A percentile compares a stretch with the other conserved stretches of the same genome.
Evolutionary conservation across 345 rosid species (phyloP).

Genomic region (Physaria fendleri): DNA sequence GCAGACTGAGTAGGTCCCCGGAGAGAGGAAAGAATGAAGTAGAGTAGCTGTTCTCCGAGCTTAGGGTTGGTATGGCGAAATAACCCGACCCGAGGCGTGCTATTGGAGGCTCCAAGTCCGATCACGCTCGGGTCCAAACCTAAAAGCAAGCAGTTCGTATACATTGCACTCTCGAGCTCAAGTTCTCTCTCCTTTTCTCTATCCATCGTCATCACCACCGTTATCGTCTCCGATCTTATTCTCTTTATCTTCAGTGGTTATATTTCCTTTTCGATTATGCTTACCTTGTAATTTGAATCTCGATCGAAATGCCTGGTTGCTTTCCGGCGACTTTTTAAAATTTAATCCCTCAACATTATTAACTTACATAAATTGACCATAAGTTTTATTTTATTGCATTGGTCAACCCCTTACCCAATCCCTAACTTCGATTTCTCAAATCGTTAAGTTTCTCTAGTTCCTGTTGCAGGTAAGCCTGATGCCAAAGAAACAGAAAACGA

Average conservation of each 20-base stretch:
- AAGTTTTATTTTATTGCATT: background rate
- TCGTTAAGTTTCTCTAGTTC: constrained; percentile 95
- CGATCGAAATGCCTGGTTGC: constrained; percentile 31
- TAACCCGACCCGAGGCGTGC: constrained; percentile 76
- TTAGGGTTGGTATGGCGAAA: constrained; percentile 99
- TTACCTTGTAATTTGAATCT: constrained; percentile 28
- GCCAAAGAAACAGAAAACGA: constrained; percentile 29
- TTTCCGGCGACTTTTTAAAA: constrained; percentile 31
- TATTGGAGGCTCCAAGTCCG: constrained; percentile 81
- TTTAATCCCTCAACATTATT: background rate
- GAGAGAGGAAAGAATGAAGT: constrained; percentile 95
- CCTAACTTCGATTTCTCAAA: no score
- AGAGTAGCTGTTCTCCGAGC: constrained; percentile 97
- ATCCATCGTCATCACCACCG: constrained; percentile 93
- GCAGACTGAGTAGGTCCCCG: constrained; percentile 97
- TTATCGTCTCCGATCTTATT: constrained; percentile 23
- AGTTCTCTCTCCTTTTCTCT: constrained; percentile 99
- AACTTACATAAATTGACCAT: background rate
- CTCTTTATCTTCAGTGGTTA: background rate
- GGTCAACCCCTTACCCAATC: no score
- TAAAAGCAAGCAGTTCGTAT: constrained; percentile 88
- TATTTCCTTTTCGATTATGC: background rate
- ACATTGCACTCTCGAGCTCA: constrained; percentile 99
- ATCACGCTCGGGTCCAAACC: constrained; percentile 92
- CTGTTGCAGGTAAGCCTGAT: constrained; percentile 96